Conservation (phyloP, 148 eudicot genomes). For the Amaranthus hypochondriacus region DNA sequence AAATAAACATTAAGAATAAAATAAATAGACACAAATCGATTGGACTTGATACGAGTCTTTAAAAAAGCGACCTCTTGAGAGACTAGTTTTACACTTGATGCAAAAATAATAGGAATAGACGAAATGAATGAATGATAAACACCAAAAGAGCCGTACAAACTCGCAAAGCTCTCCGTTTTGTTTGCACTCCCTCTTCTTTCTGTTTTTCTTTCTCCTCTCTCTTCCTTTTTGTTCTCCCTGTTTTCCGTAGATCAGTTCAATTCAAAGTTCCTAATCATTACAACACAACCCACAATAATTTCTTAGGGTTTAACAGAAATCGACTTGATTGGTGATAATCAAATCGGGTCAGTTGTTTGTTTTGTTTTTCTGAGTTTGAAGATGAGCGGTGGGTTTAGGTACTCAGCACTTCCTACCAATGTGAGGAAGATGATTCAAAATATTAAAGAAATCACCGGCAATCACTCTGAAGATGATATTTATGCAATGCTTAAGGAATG, state of each 20-base stretch:
- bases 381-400: constrained; percentile 56
- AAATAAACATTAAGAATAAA: too few species aligned
- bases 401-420: constrained; percentile 39
- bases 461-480: constrained; percentile 56
- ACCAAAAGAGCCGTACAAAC: constrained; percentile 18
- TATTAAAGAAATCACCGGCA: constrained; percentile 55
- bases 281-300: not conserved
- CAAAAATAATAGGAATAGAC: not conserved
- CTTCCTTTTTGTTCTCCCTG: not conserved
- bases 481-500: constrained; percentile 70
- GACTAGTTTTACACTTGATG: not conserved
- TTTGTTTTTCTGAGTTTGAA: constrained; percentile 13
- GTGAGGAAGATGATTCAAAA: constrained; percentile 47
- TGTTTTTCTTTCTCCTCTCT: constrained; percentile 23
- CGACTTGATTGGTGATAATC: not conserved
- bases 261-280: constrained; percentile 13
- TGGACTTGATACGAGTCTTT: too few species aligned
- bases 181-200: not conserved
- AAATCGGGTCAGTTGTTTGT: not conserved
- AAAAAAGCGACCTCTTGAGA: too few species aligned
- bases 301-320: not conserved
- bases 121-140: not conserved
- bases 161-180: not conserved
- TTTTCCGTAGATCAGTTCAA: not conserved
- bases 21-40: too few species aligned